phyloP scores from a whole-genome alignment of 257 asterid genomes.

The Eucommia ulmoides region DNA sequence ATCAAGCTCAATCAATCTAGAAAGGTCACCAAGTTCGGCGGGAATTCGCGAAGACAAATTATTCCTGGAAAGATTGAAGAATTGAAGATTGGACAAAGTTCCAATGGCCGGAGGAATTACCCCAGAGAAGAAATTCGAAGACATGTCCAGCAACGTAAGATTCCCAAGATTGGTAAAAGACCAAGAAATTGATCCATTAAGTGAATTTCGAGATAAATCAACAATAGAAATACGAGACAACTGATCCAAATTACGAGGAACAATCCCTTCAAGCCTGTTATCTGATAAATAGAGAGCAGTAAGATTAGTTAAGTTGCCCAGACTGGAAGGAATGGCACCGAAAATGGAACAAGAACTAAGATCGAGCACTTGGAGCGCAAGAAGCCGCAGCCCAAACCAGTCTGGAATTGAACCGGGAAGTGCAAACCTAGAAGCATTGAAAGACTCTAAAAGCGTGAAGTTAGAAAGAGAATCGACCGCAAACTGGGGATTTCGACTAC shows the following conservation, averaged over 20 bases:
- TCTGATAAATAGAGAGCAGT: slow-evolving; percentile 44
- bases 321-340: slow-evolving; percentile 47
- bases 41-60: slow-evolving; percentile 69
- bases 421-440: slow-evolving; percentile 65
- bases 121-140: slow-evolving; percentile 57
- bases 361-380: slow-evolving; percentile 69
- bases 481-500: background rate
- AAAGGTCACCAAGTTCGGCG: slow-evolving; percentile 58
- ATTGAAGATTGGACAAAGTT: slow-evolving; percentile 34
- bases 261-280: slow-evolving; percentile 45
- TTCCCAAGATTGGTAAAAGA: slow-evolving; percentile 29
- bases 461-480: background rate
- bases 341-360: slow-evolving; percentile 57
- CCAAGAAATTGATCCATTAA: slow-evolving; percentile 43
- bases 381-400: slow-evolving; percentile 59
- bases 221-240: slow-evolving; percentile 42
- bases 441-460: background rate
- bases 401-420: slow-evolving; percentile 68
- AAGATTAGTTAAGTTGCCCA: slow-evolving; percentile 71
- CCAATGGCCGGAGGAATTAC: slow-evolving; percentile 54
- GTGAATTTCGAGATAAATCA: slow-evolving; percentile 61
- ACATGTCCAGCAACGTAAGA: slow-evolving; percentile 52
- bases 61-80: slow-evolving; percentile 62
- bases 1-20: slow-evolving; percentile 65
- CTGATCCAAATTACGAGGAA: slow-evolving; percentile 61